Conservation (phyloP, 768 basidiomycete species). For the Tylopilus sp. region DNA sequence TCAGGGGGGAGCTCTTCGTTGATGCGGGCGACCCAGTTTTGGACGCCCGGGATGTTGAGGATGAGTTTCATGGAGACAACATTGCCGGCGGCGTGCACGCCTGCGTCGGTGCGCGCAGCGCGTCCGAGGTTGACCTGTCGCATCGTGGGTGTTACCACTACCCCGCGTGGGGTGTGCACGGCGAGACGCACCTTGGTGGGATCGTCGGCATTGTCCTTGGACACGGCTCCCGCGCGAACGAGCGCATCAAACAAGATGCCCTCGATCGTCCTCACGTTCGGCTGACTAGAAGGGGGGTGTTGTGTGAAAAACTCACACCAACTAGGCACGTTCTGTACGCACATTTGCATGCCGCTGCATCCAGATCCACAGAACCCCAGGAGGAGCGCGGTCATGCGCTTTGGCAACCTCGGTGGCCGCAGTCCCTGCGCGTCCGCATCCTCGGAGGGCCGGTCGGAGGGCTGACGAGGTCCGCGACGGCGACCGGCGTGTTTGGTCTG, state of each 20-base stretch:
- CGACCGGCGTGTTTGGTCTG: slow-evolving; percentile 35
- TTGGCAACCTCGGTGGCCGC: slow-evolving; percentile 66
- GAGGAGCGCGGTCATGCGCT: slow-evolving; percentile 79
- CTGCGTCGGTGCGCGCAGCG: slow-evolving; percentile 94
- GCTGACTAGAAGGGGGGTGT: slow-evolving; percentile 48
- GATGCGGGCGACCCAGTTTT: slow-evolving; percentile 65
- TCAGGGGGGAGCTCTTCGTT: slow-evolving; percentile 89
- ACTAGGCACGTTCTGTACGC: slow-evolving; percentile 33
- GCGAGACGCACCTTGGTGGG: slow-evolving; percentile 69
- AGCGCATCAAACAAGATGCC: slow-evolving; percentile 85
- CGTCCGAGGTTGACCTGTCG: slow-evolving; percentile 75
- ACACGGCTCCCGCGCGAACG: slow-evolving; percentile 89
- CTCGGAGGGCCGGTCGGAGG: slow-evolving; percentile 20
- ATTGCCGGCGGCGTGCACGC: slow-evolving; percentile 96
- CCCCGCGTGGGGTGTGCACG: neutral
- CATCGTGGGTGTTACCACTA: neutral
- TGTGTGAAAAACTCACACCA: too few species aligned
- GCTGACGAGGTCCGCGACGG: slow-evolving; percentile 42
- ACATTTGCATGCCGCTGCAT: slow-evolving; percentile 97
- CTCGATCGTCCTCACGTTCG: slow-evolving; percentile 77
- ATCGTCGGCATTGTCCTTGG: slow-evolving; percentile 88
- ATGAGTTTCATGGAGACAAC: slow-evolving; percentile 92
- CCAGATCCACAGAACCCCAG: slow-evolving; percentile 92
- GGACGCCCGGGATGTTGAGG: slow-evolving; percentile 63
- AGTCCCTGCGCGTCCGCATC: slow-evolving; percentile 16